A percentile compares a stretch with the other conserved stretches of the same genome.
phyloP scores from a whole-genome alignment of 192 early-diverging fungal species.

The Podila epicladia region DNA sequence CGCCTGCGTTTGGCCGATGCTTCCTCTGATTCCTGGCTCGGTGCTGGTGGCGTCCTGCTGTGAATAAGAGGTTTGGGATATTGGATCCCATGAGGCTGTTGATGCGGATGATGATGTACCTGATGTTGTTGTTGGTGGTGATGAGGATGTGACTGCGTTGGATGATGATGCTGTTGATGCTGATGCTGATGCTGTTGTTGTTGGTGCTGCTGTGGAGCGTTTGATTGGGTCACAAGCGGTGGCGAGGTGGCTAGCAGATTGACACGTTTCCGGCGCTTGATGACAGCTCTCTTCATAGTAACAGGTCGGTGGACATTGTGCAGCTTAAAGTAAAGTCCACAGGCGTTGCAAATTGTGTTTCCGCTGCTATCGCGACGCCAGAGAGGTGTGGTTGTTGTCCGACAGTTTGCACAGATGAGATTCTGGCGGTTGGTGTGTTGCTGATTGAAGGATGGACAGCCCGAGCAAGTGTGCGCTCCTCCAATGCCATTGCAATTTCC shows the following conservation, averaged over 20 bases:
- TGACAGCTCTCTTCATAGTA: slow-evolving; percentile 78
- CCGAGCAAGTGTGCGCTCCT: slow-evolving; percentile 71
- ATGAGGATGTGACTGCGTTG: not conserved
- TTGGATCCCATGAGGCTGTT: slow-evolving; percentile 20
- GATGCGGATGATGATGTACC: slow-evolving; percentile 6
- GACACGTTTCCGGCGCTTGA: slow-evolving; percentile 78
- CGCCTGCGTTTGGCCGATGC: slow-evolving; percentile 23
- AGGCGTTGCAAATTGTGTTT: slow-evolving; percentile 86
- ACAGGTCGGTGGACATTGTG: slow-evolving; percentile 87
- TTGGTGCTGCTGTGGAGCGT: slow-evolving; percentile 12
- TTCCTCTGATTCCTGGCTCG: slow-evolving; percentile 12
- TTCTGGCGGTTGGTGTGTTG: slow-evolving; percentile 62
- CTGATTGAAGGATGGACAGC: slow-evolving; percentile 79
- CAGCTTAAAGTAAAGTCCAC: slow-evolving; percentile 90
- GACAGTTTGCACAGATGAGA: slow-evolving; percentile 77
- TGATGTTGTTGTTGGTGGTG: slow-evolving; percentile 21
- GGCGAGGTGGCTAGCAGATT: slow-evolving; percentile 45
- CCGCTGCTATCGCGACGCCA: slow-evolving; percentile 81
- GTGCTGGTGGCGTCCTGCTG: slow-evolving; percentile 22
- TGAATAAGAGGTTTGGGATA: slow-evolving; percentile 36
- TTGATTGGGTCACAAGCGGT: slow-evolving; percentile 21
- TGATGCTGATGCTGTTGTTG: slow-evolving; percentile 23
- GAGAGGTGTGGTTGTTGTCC: slow-evolving; percentile 80
- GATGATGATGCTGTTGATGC: slow-evolving; percentile 9
- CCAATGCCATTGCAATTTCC: slow-evolving; percentile 80